Conservation (phyloP, 306 rosid genomes). For the Quercus alba region DNA sequence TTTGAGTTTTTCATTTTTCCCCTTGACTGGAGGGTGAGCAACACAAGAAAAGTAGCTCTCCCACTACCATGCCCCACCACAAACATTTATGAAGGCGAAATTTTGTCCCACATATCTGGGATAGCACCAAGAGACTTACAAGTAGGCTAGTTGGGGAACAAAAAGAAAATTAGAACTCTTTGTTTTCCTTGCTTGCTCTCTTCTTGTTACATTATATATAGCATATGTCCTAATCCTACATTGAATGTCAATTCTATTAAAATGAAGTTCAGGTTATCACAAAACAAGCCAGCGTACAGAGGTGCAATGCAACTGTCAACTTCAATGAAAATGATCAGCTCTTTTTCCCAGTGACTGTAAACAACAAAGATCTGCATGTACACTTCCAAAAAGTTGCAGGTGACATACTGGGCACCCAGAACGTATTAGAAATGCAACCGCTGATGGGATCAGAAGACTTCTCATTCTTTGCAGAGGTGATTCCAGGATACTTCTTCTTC, state of each 20-base stretch:
- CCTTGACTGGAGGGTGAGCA: too few relatives aligned
- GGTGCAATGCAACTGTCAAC: conserved; percentile 48
- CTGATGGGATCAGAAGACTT: conserved; percentile 50
- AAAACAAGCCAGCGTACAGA: conserved; percentile 44
- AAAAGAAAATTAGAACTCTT: too few relatives aligned
- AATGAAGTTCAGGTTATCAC: conserved; percentile 34
- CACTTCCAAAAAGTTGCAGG: conserved; percentile 26
- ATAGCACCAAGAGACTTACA: too few relatives aligned
- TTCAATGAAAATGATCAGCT: conserved; percentile 19
- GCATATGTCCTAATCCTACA: too few relatives aligned
- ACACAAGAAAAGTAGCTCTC: too few relatives aligned
- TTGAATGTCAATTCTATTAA: not conserved
- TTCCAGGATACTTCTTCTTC: conserved; percentile 38
- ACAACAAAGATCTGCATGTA: conserved; percentile 34
- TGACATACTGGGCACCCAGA: conserved; percentile 29
- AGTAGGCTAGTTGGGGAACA: too few relatives aligned
- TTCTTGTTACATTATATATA: not conserved
- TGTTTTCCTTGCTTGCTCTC: too few relatives aligned
- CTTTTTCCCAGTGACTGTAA: conserved; percentile 28
- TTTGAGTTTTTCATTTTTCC: too few relatives aligned
- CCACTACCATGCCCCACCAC: too few relatives aligned
- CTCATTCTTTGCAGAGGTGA: conserved; percentile 33
- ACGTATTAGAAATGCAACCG: conserved; percentile 19
- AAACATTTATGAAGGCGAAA: too few relatives aligned
- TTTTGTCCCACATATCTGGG: too few relatives aligned